Base-by-base conservation (phyloP, 805 yeast genomes). In the Vanderwaltozyma polyspora region DNA sequence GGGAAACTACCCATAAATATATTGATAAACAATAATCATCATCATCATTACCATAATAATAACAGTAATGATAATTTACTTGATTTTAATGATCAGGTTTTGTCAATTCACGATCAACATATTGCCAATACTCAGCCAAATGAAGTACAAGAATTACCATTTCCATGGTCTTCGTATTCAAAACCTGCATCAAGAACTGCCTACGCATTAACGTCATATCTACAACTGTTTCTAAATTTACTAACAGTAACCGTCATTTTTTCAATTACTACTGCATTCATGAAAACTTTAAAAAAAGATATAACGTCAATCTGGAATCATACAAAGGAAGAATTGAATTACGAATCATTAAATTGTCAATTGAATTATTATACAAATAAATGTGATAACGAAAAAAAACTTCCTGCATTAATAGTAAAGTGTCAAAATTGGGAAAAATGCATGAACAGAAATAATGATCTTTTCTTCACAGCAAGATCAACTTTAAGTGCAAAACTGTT, bases 341-440 rank as follows among this genome's bases (percentile, higher is more conserved):
- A 70, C 26, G 78, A 77, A 43, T 71, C 76, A 2, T 68, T 67
- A 9, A 57, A 57, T 18, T 80, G 89, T 52, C 55, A 66, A 18
- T 54, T 69, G 19, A 58, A 70, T 14, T 80, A 69, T 49, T 30
- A 57, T 25, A 69, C 65, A 9, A 81, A 80, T 52, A 52, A 64
- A 25, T 81, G 93, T 52, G 62, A 62, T 12, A 71, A 66, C 9
- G 59, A 65, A 3, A 30, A 15, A 3, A 60, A 72, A 8, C 73
- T 68, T 3, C 80, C 86, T 1, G 80, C 77, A 3, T 51, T 79
- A 37, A 71, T 69, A 36, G 57, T 59, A 18, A 62, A 65, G 25
- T 81, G 91, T 54, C 57, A 63, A 12, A 60, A 65, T 37, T 81
- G 85, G 86, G 69, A 65, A 34, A 64, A 65, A 30, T 79, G 89